Conservation (phyloP, 352 stramenopile species). For the Pythium myriotylum region DNA sequence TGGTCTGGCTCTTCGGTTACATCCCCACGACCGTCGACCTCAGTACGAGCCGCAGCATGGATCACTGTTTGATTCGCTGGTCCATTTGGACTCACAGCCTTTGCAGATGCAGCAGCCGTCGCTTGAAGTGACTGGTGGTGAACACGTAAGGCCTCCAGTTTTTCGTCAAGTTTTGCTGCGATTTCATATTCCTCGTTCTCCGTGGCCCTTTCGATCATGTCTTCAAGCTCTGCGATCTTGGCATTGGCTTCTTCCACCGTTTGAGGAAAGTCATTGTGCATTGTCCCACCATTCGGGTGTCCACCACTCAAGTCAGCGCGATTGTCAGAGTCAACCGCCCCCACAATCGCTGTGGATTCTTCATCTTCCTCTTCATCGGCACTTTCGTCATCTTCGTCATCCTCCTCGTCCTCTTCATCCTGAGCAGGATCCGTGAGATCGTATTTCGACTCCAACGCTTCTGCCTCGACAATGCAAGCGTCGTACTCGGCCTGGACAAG, state of each 20-base stretch:
- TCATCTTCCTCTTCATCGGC: slow-evolving; percentile 43
- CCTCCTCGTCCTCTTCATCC: slow-evolving; percentile 57
- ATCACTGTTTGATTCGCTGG: slow-evolving; percentile 10
- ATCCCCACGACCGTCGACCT: slow-evolving; percentile 32
- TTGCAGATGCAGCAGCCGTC: background rate
- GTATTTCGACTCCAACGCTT: slow-evolving; percentile 75
- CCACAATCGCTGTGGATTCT: slow-evolving; percentile 9
- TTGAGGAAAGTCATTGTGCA: slow-evolving; percentile 31
- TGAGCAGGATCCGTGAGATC: slow-evolving; percentile 53
- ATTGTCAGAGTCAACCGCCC: slow-evolving; percentile 1
- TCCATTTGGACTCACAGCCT: background rate
- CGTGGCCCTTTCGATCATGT: slow-evolving; percentile 71
- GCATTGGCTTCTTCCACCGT: slow-evolving; percentile 58
- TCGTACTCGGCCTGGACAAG: slow-evolving; percentile 82
- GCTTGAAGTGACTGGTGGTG: slow-evolving; percentile 48
- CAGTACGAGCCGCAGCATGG: slow-evolving; percentile 20
- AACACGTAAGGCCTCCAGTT: slow-evolving; percentile 62
- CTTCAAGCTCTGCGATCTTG: slow-evolving; percentile 65
- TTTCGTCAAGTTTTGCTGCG: slow-evolving; percentile 73
- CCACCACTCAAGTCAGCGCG: slow-evolving; percentile 10
- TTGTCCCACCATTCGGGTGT: slow-evolving; percentile 25
- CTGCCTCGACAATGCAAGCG: slow-evolving; percentile 59
- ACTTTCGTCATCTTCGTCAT: slow-evolving; percentile 47
- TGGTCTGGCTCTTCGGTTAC: slow-evolving; percentile 42
- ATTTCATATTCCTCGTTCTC: slow-evolving; percentile 85